Evolutionary conservation across 495 filamentous ascomycete genomes (phyloP), one percentile per base, ranked within the genome.

Genomic region (Neurospora sp.): DNA sequence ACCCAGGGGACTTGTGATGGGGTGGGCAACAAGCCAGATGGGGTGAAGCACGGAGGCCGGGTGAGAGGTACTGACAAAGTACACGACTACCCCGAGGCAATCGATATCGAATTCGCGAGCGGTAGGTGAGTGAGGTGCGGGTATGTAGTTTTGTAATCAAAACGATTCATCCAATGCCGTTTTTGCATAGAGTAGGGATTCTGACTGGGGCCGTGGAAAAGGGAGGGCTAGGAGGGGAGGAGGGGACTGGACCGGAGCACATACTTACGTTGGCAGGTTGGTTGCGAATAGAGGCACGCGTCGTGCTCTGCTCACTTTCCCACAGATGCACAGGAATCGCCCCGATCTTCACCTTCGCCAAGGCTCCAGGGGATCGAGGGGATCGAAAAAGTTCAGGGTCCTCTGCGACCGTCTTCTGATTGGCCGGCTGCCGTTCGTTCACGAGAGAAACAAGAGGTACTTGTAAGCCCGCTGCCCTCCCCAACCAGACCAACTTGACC

Each of bases 261-360:
- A 66, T 66, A 66, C 54, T 66, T 66, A 66, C 28, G 28, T 66
- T 66, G 11, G 48, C 28, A 15, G 48, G 21, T 28, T 28, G 8
- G 54, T 34, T 34, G 54, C 13, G 54, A 34, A 34, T 34, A 28
- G 54, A 62, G 54, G 24, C 54, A 31, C 21, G 39, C 43, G 70
- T 71, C 24, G 36, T 39, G 39, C 70, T 24, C 21, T 71, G 70
- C 42, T 39, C 39, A 71, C 42, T 39, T 31, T 34, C 70, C 70
- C 73, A 73, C 74, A 78, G 77, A 78, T 77, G 77, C 77, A 75
- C 75, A 75, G 71, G 75, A 76, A 36, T 69, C 74, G 73, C 71
- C 70, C 77, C 77, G 77, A 78, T 78, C 77, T 70, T 40, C 69
- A 62, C 19, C 15, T 19, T 72, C 37, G 45, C 59, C 66, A 6